Conservation (phyloP, 2,329 filamentous ascomycete genomes). For the Aspergillus flavus region DNA sequence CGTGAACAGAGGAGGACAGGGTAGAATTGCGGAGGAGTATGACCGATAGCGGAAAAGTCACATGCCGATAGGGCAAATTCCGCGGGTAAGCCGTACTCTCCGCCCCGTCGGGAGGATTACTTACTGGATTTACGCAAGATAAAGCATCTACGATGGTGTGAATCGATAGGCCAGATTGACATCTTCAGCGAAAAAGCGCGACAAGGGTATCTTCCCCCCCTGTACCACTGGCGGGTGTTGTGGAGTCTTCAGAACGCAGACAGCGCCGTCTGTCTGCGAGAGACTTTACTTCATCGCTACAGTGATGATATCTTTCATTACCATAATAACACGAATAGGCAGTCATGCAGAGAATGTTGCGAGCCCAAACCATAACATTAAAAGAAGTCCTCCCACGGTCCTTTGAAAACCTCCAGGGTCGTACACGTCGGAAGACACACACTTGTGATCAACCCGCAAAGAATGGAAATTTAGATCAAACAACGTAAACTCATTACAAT, state of each 20-base stretch:
- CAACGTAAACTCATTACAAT: conserved; percentile 27
- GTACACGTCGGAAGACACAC: conserved; percentile 7
- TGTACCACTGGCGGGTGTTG: neutral
- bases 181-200: neutral
- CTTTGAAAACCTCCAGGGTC: neutral
- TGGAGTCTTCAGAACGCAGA: neutral
- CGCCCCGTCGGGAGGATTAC: neutral
- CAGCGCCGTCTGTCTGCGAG: neutral
- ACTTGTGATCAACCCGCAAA: neutral
- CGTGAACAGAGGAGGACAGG: neutral
- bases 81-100: conserved; percentile 20
- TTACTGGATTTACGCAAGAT: neutral
- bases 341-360: neutral
- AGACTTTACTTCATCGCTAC: neutral
- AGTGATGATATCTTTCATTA: neutral
- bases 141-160: neutral
- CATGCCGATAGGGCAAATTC: conserved; percentile 38
- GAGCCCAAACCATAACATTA: neutral
- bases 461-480: conserved; percentile 11
- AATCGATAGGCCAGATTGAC: neutral
- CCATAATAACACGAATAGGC: neutral
- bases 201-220: neutral
- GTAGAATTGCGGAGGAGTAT: conserved; percentile 3
- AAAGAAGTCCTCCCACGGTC: neutral
- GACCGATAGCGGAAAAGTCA: conserved; percentile 38